Evolutionary conservation across 345 rosid genomes (phyloP), one percentile per base, ranked within the genome.

Genomic region (Melaleuca alternifolia): DNA sequence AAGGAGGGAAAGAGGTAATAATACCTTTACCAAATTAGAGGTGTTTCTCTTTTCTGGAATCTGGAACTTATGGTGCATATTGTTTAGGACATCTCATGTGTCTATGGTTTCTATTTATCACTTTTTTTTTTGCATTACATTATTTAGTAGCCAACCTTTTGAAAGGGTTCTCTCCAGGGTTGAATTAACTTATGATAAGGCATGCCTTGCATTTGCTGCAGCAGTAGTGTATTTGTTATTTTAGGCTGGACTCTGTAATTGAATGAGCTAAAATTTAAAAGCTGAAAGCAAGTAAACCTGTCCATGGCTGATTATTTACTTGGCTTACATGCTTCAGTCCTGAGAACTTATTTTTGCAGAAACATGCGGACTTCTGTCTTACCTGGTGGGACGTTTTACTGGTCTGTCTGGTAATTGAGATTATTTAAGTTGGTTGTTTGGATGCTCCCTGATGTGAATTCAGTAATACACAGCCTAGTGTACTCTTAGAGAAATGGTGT

Each of bases 1-100:
- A 88, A 92, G 98, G 90, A 95, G 99, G 87, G 99, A 98, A 92
- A 94, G 99, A 95, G 99, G 99, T 98, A 94, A 86, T 26, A 50
- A 24, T 82, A 50, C 54, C 24, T 50, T 48, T 46, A 46, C 81
- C 37, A 54, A 37, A 26, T 48, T 57, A 24, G 30, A 23, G n/a
- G 84, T 51, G 33, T 84, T 44, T 4, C 20, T 51, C 24, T 59
- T 51, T 84, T 77, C 46, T 33, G 48, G 48, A 71, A 37, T 71
- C 11, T 37, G 48, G 81, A 33, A 20, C 48, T 37, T 71, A 5
- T 18, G 81, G 44, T 20, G 24, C 48, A 71, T 71, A 37, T 21
- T 71, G 10, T 37, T 37, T 21, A 71, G 12, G 81, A 20, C 48
- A 37, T 37, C 37, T 37, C 37, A 71, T 48, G 8, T 48, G 37